Conservation (phyloP, 805 yeast species). For the Candida gorgasii region DNA sequence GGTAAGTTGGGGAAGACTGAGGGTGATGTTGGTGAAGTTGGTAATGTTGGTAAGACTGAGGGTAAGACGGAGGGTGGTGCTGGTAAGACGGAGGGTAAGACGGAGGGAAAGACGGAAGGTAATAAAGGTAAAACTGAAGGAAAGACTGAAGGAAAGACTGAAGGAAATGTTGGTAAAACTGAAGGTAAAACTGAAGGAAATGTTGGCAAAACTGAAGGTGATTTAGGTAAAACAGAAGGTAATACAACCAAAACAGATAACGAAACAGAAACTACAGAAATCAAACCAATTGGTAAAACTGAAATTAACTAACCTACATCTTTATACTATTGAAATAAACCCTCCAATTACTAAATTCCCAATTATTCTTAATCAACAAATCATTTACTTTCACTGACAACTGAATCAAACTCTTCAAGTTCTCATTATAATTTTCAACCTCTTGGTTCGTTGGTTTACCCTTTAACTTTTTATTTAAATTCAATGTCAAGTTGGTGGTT, state of each 20-base stretch:
- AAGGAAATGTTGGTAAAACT: conserved; percentile 10
- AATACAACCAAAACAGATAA: no score
- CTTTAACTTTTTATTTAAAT: conserved; percentile 49
- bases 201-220: neutral
- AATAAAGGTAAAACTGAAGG: conserved; percentile 11
- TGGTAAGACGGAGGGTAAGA: conserved; percentile 15
- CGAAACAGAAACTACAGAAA: neutral
- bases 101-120: conserved; percentile 12
- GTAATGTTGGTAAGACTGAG: conserved; percentile 4
- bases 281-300: conserved; percentile 1
- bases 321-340: conserved; percentile 12
- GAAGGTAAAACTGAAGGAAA: conserved; percentile 6
- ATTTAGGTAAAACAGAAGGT: conserved; percentile 11
- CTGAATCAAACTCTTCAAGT: conserved; percentile 18
- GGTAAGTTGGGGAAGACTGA: conserved; percentile 6
- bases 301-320: conserved; percentile 5
- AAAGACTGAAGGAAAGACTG: conserved; percentile 7
- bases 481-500: conserved; percentile 34
- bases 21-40: neutral
- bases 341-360: conserved; percentile 15
- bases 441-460: conserved; percentile 71
- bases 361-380: conserved; percentile 12
- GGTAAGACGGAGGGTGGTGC: conserved; percentile 12
- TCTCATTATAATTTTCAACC: conserved; percentile 55
- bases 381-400: conserved; percentile 12